These are phyloP conservation scores for Pythium dissimile DNA, from an alignment of 352 stramenopile genomes.

Conservation along the genomic window DNA sequence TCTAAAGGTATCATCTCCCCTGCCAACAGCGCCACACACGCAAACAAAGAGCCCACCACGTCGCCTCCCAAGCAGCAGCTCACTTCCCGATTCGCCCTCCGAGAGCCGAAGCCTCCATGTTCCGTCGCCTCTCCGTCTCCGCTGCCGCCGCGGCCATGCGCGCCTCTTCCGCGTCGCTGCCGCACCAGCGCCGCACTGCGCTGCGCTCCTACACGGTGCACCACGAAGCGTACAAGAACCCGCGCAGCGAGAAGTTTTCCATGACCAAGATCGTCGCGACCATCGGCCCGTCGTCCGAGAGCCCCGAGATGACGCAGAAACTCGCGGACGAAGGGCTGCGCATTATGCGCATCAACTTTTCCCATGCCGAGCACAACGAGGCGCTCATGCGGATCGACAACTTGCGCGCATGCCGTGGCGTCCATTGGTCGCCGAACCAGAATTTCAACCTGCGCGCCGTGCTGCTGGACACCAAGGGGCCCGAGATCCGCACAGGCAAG, in stretches of 20 bases:
- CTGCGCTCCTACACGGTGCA: conserved; percentile 23
- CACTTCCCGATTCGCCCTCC: conserved; percentile 14
- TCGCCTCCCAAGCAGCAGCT: background rate
- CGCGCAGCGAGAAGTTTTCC: conserved; percentile 78
- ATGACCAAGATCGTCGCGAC: conserved; percentile 94
- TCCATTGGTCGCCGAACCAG: conserved; percentile 61
- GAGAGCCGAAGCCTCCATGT: background rate
- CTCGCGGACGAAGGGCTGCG: conserved; percentile 87
- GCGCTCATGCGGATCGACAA: conserved; percentile 74
- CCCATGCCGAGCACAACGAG: conserved; percentile 90
- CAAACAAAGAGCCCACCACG: too few species aligned
- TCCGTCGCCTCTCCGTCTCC: conserved; percentile 20
- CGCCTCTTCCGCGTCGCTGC: background rate
- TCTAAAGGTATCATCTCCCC: background rate
- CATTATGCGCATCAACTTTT: conserved; percentile 96
- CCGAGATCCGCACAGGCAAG: conserved; percentile 93
- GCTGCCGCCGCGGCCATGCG: background rate
- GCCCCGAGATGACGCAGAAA: conserved; percentile 69
- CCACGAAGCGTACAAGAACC: conserved; percentile 68
- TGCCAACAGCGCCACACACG: background rate
- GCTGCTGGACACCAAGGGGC: conserved; percentile 93
- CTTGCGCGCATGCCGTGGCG: conserved; percentile 70
- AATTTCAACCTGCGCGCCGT: conserved; percentile 91
- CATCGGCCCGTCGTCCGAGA: conserved; percentile 86
- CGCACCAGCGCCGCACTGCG: conserved; percentile 1